These are phyloP conservation scores for Metarhizium rileyi DNA, from an alignment of 2,329 filamentous ascomycete species.

Conservation along the genomic window DNA sequence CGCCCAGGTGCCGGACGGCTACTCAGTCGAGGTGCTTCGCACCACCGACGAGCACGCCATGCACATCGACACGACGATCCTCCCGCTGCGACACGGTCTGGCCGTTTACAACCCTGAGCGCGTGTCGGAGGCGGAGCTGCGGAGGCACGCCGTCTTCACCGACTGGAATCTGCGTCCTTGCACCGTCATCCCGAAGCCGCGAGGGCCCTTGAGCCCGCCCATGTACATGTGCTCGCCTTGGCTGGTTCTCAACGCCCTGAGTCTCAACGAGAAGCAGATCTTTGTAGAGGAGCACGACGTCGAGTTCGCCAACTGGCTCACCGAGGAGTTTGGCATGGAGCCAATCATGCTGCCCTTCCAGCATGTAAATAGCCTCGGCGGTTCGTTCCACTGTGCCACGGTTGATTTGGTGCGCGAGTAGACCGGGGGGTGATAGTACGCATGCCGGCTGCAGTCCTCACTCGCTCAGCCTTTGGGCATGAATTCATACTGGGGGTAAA, in stretches of 20 bases:
- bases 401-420: conserved; percentile 9
- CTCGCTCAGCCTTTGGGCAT: too few relatives aligned
- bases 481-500: too few relatives aligned
- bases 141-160: conserved; percentile 14
- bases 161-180: conserved; percentile 19
- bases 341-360: conserved; percentile 16
- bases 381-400: conserved; percentile 23
- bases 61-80: conserved; percentile 23
- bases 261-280: conserved; percentile 15
- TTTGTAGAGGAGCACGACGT: conserved; percentile 18
- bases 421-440: too few relatives aligned
- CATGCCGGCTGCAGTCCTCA: too few relatives aligned
- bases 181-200: conserved; percentile 12
- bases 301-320: conserved; percentile 11
- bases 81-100: conserved; percentile 18
- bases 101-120: conserved; percentile 17
- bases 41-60: conserved; percentile 18
- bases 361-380: conserved; percentile 22
- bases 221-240: conserved; percentile 19
- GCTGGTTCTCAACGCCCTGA: conserved; percentile 18
- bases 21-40: conserved; percentile 19
- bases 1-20: conserved; percentile 15
- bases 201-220: conserved; percentile 10
- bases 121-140: conserved; percentile 14
- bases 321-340: conserved; percentile 9